Conservation (phyloP, 345 rosid genomes). For the Eucalyptus marginata region DNA sequence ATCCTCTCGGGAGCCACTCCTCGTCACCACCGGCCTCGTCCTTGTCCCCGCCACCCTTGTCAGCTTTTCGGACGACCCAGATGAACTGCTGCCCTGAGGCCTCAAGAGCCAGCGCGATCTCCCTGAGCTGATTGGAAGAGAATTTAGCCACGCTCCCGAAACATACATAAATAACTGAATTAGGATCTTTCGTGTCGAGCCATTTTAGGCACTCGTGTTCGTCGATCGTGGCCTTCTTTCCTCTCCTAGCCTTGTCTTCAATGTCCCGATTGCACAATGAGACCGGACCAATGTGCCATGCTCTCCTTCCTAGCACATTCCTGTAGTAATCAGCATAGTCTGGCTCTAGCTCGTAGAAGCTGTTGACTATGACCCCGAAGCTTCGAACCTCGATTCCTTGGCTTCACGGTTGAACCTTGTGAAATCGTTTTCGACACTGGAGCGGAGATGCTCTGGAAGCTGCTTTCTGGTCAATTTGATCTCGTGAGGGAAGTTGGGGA, state of each 20-base stretch:
- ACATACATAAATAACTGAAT: conserved; percentile 23
- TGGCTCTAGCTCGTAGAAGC: conserved; percentile 5
- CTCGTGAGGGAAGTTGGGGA: conserved; percentile 40
- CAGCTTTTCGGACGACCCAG: conserved; percentile 21
- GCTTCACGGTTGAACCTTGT: not conserved
- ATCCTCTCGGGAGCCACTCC: conserved; percentile 28
- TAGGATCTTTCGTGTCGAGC: conserved; percentile 15
- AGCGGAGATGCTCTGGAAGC: not conserved
- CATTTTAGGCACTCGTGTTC: conserved; percentile 24
- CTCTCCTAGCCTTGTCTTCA: conserved; percentile 11
- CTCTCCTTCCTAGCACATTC: not conserved
- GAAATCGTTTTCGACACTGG: not conserved
- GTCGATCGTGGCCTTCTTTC: conserved; percentile 9
- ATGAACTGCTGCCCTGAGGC: conserved; percentile 24
- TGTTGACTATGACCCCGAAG: conserved; percentile 1
- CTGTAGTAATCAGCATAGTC: not conserved
- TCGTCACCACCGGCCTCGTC: not conserved
- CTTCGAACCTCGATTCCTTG: not conserved
- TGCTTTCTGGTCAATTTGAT: conserved; percentile 23
- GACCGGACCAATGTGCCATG: conserved; percentile 2
- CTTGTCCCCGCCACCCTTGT: not conserved
- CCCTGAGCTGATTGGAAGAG: conserved; percentile 10
- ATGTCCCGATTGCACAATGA: not conserved
- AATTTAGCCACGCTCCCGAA: conserved; percentile 28
- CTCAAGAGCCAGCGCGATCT: conserved; percentile 31